Percentiles rank a stretch among this genome's conserved stretches.
Conservation (phyloP, 257 asterid genomes). For the Ilex asprella region DNA sequence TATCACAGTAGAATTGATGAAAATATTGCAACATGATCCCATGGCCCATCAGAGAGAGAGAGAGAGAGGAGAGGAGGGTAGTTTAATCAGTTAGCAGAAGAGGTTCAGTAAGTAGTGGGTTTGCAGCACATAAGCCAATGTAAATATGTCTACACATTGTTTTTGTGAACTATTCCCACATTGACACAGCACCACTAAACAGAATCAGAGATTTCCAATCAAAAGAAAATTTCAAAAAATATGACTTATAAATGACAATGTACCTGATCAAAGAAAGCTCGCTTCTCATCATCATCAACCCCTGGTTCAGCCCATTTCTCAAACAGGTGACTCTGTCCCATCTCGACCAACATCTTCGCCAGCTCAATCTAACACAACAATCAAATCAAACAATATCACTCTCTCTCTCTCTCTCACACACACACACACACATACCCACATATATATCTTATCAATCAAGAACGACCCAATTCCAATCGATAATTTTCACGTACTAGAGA, state of each 20-base stretch:
- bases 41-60: too few species aligned
- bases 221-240: too few species aligned
- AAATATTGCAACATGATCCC: too few species aligned
- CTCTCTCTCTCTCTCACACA: constrained; percentile 6
- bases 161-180: too few species aligned
- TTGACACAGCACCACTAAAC: too few species aligned
- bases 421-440: background rate
- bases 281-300: constrained; percentile 63
- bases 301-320: constrained; percentile 88
- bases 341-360: constrained; percentile 63
- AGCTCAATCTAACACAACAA: constrained; percentile 47
- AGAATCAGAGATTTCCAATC: too few species aligned
- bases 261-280: constrained; percentile 78
- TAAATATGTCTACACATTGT: too few species aligned
- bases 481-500: too few species aligned
- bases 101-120: too few species aligned
- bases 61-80: too few species aligned
- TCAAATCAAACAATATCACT: background rate
- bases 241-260: background rate
- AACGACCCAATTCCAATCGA: background rate
- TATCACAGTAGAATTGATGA: too few species aligned
- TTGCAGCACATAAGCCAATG: too few species aligned
- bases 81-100: background rate
- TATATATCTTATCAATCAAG: background rate
- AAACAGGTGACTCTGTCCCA: constrained; percentile 75